Percentiles rank a stretch among this genome's conserved stretches.
phyloP scores from a whole-genome alignment of 2,329 filamentous ascomycete species.

The Talaromyces piceae region DNA sequence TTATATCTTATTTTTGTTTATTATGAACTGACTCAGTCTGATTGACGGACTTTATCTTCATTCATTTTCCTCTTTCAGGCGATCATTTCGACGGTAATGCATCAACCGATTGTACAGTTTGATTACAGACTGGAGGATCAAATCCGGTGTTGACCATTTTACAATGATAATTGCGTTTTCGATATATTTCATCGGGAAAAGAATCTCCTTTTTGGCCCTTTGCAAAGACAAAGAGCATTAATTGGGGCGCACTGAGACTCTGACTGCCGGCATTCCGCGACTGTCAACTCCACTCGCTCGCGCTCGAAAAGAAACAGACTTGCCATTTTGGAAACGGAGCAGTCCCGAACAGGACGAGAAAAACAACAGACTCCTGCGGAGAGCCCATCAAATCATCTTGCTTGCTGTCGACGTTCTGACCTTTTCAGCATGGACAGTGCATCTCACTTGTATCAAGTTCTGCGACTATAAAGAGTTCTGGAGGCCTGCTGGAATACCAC shows the following conservation, averaged over 20 bases:
- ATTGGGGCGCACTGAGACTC: conserved; percentile 3
- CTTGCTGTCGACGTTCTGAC: background rate
- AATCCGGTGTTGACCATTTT: no score
- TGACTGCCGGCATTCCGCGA: conserved; percentile 10
- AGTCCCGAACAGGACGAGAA: background rate
- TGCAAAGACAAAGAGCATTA: background rate
- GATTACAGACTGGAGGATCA: no score
- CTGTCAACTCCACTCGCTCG: background rate
- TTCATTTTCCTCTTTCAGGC: no score
- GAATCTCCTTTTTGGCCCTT: background rate
- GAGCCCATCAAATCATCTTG: background rate
- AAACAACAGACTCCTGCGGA: background rate
- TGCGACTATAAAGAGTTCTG: background rate
- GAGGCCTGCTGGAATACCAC: background rate
- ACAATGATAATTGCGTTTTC: no score
- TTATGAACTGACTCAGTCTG: no score
- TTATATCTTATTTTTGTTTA: no score
- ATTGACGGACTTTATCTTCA: no score
- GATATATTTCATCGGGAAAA: background rate
- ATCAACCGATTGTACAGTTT: no score
- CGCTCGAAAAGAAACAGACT: background rate
- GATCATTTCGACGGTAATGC: no score
- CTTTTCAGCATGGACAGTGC: background rate
- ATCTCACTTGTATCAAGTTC: background rate
- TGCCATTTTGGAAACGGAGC: background rate